Conservation (phyloP, 345 rosid genomes). For the Citrus inodora region DNA sequence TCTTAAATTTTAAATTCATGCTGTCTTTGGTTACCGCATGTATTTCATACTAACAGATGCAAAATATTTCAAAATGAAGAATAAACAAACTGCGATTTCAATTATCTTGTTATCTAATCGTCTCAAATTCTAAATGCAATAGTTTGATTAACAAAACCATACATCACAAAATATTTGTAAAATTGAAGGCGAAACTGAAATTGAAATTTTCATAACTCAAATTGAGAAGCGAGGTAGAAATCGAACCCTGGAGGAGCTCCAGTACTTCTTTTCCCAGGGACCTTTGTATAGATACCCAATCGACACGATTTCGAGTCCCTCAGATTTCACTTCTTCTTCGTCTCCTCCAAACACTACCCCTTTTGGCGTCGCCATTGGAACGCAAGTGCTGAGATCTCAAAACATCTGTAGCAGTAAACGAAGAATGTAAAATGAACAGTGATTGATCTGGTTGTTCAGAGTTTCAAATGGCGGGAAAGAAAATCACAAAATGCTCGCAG, state of each 20-base stretch:
- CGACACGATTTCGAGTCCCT: slow-evolving; percentile 70
- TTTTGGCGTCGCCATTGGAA: slow-evolving; percentile 42
- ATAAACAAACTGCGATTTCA: neutral
- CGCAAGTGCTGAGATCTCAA: neutral
- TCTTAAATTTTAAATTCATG: too few species aligned
- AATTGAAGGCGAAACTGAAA: neutral
- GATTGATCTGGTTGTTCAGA: neutral
- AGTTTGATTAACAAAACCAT: neutral
- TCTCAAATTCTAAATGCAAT: neutral
- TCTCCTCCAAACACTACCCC: slow-evolving; percentile 13
- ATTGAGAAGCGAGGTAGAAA: neutral
- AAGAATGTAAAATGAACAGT: slow-evolving; percentile 7
- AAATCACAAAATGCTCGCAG: neutral
- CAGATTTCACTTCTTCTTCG: slow-evolving; percentile 29
- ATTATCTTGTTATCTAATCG: neutral
- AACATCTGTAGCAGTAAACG: neutral
- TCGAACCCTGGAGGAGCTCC: slow-evolving; percentile 95
- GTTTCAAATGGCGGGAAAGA: neutral
- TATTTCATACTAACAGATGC: neutral
- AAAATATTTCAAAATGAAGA: neutral
- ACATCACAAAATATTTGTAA: neutral
- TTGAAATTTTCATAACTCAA: neutral
- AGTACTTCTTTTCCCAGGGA: slow-evolving; percentile 84
- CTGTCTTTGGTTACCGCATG: too few species aligned
- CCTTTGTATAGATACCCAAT: slow-evolving; percentile 74